Evolutionary conservation across 2,329 filamentous ascomycete species (phyloP).

Genomic region (Stagonosporopsis cucurbitacearum): DNA sequence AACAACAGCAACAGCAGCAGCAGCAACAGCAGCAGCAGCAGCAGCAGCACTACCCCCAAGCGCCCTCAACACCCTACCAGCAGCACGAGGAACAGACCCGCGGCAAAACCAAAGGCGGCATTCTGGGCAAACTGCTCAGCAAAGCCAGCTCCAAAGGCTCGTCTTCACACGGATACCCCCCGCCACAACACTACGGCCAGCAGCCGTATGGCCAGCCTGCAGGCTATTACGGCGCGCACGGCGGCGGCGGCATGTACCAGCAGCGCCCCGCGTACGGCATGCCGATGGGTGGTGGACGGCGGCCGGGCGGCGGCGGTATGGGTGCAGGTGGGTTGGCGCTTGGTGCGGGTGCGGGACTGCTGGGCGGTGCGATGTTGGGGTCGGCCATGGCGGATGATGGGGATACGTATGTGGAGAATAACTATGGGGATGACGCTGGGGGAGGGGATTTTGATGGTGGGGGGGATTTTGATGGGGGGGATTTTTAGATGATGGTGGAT

Average conservation of each 20-base stretch:
- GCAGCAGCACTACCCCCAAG: constrained; percentile 25
- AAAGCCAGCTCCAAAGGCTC: constrained; percentile 53
- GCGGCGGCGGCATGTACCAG: constrained; percentile 21
- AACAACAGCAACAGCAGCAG: constrained; percentile 29
- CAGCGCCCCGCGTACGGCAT: constrained; percentile 30
- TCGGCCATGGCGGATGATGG: constrained; percentile 61
- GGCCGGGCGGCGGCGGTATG: constrained; percentile 57
- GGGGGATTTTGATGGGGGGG: background rate
- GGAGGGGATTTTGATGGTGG: constrained; percentile 6
- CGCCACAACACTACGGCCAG: constrained; percentile 10
- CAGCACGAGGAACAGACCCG: constrained; percentile 41
- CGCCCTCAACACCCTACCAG: constrained; percentile 15
- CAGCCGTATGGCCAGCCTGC: constrained; percentile 23
- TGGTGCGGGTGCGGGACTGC: constrained; percentile 79
- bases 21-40: constrained; percentile 28
- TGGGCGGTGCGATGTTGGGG: constrained; percentile 77
- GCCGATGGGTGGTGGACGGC: constrained; percentile 12
- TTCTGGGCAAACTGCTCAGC: constrained; percentile 61
- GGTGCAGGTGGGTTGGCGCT: constrained; percentile 77
- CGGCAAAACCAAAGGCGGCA: constrained; percentile 48
- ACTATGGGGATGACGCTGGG: constrained; percentile 35
- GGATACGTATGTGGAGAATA: constrained; percentile 34
- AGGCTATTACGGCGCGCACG: constrained; percentile 37
- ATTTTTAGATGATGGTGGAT: no score
- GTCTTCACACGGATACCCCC: constrained; percentile 35